Evolutionary conservation across 805 yeast species (phyloP), one percentile per base, ranked within the genome.

Genomic region (Cyberlindnera maritima): DNA sequence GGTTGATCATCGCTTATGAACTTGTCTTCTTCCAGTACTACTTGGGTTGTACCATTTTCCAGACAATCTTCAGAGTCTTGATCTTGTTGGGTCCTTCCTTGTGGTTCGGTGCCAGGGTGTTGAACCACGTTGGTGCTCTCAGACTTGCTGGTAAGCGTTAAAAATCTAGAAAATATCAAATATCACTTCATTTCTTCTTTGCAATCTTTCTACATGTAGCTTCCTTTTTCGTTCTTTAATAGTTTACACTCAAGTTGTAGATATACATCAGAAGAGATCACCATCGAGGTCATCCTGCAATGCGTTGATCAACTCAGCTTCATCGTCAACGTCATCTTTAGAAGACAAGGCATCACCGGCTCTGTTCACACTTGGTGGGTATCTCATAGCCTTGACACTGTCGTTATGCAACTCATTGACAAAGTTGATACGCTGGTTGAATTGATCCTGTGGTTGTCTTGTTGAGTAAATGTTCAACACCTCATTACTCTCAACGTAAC

Each of bases 361-460:
- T 47, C 58, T 57, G 48, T 57, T 61, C 18, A 51, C 53, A 48
- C 63, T 61, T 41, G 64, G 64, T 8, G 97, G 96, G 68, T 88
- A 94, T 60, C 97, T 80, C 97, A 94, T 89, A 9, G 96, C 89
- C 69, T 88, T 87, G 49, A 92, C 95, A 65, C 88, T 81, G 60
- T 92, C 97, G 58, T 90, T 89, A 69, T 92, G 96, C 55, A 92
- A 76, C 39, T 85, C 78, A 70, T 89, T 85, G 62, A 96, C 92
- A 68, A 94, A 95, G 58, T 81, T 81, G 66, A 94, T 92, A 74
- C 99, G 85, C 66, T 89, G 96, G 69, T 92, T 91, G 69, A 88
- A 89, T 49, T 89, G 86, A 14, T 69, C 71, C 68, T 89, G 96
- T 29, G 99, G 99, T 59, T 82, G 83, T 39, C 74, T 78, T 0